Conservation (phyloP, 257 asterid genomes). For the Solanum sitiens region DNA sequence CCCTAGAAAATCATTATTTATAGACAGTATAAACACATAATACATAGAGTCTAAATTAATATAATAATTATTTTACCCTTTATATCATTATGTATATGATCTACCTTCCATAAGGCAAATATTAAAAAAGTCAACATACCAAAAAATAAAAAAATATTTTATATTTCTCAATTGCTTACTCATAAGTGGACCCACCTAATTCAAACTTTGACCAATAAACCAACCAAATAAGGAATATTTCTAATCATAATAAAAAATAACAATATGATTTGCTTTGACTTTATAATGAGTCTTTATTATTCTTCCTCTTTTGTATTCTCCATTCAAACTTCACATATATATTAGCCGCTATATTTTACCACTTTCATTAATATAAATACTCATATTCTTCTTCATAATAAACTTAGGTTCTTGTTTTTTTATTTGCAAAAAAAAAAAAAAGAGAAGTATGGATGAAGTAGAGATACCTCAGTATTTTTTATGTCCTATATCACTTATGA, state of each 20-base stretch:
- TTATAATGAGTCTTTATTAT: background rate
- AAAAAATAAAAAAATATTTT: background rate
- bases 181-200: background rate
- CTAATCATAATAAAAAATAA: background rate
- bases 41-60: background rate
- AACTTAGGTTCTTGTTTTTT: background rate
- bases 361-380: background rate
- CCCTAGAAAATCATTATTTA: background rate
- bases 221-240: background rate
- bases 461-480: conserved; percentile 50
- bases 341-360: conserved; percentile 32
- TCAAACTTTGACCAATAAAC: background rate
- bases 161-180: background rate
- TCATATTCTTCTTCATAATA: background rate
- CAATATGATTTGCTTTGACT: background rate
- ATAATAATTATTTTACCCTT: background rate
- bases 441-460: conserved; percentile 10
- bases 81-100: background rate
- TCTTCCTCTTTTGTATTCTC: background rate
- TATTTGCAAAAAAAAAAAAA: background rate
- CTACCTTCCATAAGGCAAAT: background rate
- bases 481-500: conserved; percentile 60
- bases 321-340: conserved; percentile 7
- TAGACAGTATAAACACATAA: background rate
- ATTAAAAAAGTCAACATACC: background rate